Evolutionary conservation across 2,329 filamentous ascomycete species (phyloP).

Genomic region (Ampelomyces quisqualis): DNA sequence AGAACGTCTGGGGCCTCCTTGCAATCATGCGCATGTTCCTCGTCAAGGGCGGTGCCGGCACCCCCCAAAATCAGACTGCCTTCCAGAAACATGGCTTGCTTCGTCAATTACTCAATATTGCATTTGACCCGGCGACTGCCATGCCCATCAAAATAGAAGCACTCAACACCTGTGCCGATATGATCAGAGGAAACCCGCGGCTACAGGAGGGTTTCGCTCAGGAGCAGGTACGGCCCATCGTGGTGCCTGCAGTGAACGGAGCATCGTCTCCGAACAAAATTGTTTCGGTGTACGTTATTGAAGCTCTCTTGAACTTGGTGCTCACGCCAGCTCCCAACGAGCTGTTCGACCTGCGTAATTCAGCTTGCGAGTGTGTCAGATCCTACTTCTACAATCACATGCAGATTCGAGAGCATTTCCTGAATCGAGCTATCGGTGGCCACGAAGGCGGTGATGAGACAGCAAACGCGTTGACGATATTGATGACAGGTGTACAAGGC

Average conservation of each 20-base stretch:
- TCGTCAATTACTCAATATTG: conserved; percentile 75
- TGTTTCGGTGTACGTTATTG: conserved; percentile 80
- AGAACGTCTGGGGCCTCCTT: conserved; percentile 88
- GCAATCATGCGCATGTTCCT: conserved; percentile 86
- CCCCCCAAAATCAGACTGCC: conserved; percentile 76
- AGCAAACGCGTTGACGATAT: conserved; percentile 82
- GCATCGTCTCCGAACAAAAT: conserved; percentile 52
- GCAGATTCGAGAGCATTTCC: conserved; percentile 80
- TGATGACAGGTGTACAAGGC: conserved; percentile 67
- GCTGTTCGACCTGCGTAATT: conserved; percentile 76
- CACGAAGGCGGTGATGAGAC: conserved; percentile 78
- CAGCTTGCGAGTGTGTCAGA: conserved; percentile 86
- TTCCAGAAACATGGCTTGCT: conserved; percentile 84
- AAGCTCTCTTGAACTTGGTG: conserved; percentile 82
- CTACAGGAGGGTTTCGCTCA: conserved; percentile 90
- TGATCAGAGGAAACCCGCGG: conserved; percentile 76
- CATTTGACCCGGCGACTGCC: conserved; percentile 72
- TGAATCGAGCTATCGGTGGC: conserved; percentile 84
- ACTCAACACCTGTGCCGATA: conserved; percentile 79
- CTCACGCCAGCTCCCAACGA: conserved; percentile 66
- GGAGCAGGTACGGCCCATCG: conserved; percentile 69
- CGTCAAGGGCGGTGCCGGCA: conserved; percentile 74
- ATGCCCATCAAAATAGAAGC: conserved; percentile 83
- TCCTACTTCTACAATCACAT: conserved; percentile 85
- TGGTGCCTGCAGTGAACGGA: conserved; percentile 48